phyloP scores from a whole-genome alignment of 306 rosid genomes.

The Gynostemma pentaphyllum region DNA sequence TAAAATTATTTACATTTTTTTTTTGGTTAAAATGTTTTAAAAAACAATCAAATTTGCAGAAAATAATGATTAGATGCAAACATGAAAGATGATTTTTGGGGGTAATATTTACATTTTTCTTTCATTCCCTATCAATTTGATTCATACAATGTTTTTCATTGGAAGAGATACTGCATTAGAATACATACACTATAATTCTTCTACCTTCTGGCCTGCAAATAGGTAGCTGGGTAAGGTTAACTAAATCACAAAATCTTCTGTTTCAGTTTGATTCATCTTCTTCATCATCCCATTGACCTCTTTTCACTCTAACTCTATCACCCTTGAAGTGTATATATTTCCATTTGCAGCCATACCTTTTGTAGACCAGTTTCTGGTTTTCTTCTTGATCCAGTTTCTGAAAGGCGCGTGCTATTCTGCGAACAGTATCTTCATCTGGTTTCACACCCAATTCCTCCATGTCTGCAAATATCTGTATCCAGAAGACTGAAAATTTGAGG shows the following conservation, averaged over 20 bases:
- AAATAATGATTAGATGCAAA: neutral
- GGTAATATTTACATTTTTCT: neutral
- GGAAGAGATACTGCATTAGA: too few relatives aligned
- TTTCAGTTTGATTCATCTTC: neutral
- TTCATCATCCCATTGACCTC: slow-evolving; percentile 26
- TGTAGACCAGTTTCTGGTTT: slow-evolving; percentile 39
- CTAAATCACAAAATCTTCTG: neutral
- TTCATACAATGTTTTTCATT: neutral
- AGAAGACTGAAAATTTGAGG: slow-evolving; percentile 1
- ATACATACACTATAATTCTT: neutral
- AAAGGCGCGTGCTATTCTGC: slow-evolving; percentile 56
- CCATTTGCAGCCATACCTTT: slow-evolving; percentile 64
- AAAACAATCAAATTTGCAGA: neutral
- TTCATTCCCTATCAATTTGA: neutral
- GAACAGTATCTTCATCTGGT: slow-evolving; percentile 82
- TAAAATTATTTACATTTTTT: too few relatives aligned
- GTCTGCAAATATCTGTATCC: slow-evolving; percentile 68
- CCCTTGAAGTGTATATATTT: slow-evolving; percentile 75
- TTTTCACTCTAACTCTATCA: slow-evolving; percentile 66
- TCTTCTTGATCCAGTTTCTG: slow-evolving; percentile 53
- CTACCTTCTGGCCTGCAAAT: neutral
- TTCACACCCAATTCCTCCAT: slow-evolving; percentile 75
- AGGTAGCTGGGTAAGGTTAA: neutral
- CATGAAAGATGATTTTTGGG: neutral
- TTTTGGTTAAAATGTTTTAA: too few relatives aligned